Base-by-base conservation (phyloP, 306 rosid genomes). In the Dryas alaskensis region DNA sequence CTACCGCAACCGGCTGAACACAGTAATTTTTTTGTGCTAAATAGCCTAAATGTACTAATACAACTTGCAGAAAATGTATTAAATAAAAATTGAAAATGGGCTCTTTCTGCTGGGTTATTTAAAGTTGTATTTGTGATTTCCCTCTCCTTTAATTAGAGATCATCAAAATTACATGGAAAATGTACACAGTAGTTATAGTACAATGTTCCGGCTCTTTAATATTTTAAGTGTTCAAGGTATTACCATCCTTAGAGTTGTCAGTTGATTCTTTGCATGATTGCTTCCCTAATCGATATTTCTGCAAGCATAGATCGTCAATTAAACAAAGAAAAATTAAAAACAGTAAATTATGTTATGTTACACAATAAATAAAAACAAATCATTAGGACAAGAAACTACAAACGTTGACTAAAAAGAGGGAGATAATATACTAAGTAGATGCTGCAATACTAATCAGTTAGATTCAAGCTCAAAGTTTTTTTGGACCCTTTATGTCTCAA, bases 231-330 rank as follows among this genome's bases (percentile, higher is more conserved):
- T 39, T 16, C 44, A 44, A 47, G 58, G 69, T 73, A 60, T 59
- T 83, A 86, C 90, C 90, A 55, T 86, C 88, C 77, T 81, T 86
- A 1, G 86, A 78, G 78, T 60, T 84, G 40, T 86, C 90, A 10
- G 78, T 75, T 7, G 75, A 84, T 27, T 86, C 90, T 87, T 81
- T 86, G 83, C 81, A 76, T 12, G 90, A 75, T 74, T 84, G 90
- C 81, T 84, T 86, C 61, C 90, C 88, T 42, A 86, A 53, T 67
- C 90, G 84, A 60, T 79, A 86, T 79, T 86, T 86, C 90, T 86
- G 88, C 73, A 55, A 81, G 74, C 43, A 82, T 54, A 70, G 48
- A 67, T 70, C 70, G 46, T 50, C 65, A 72, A 4, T 49, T 8
- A 47, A 49, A 49, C 64, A 19, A 6, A 25, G 16, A 48, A 8